These are phyloP conservation scores for Colletotrichum chlorophyti DNA, from an alignment of 2,329 filamentous ascomycete species.

Conservation along the genomic window DNA sequence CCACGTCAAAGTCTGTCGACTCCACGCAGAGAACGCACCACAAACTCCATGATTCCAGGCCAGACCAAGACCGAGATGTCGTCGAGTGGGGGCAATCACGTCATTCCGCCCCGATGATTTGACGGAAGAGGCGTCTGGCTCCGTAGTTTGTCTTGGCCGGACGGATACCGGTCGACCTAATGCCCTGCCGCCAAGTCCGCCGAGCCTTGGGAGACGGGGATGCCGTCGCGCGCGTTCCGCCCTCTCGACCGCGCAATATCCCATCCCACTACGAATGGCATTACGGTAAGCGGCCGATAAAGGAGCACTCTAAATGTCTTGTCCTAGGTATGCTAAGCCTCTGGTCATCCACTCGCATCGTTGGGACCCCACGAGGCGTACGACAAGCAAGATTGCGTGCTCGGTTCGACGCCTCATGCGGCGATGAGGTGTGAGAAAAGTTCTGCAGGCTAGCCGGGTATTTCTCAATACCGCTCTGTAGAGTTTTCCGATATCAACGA, in stretches of 20 bases:
- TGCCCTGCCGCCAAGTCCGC: slow-evolving; percentile 19
- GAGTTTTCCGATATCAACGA: slow-evolving; percentile 1
- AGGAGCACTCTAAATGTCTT: slow-evolving; percentile 23
- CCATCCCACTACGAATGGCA: no score
- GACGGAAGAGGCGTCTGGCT: background rate
- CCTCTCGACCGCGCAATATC: background rate
- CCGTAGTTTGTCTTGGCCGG: slow-evolving; percentile 18
- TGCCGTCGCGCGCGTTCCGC: background rate
- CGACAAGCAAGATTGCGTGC: slow-evolving; percentile 27
- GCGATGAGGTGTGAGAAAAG: slow-evolving; percentile 7
- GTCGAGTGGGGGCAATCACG: background rate
- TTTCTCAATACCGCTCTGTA: background rate
- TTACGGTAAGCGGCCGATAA: background rate
- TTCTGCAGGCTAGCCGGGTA: slow-evolving; percentile 2
- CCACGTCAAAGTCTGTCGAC: slow-evolving; percentile 7
- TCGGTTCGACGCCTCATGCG: background rate
- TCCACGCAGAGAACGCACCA: background rate
- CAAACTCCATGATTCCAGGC: background rate
- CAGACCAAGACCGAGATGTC: background rate
- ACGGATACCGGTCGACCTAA: slow-evolving; percentile 7
- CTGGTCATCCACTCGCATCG: background rate
- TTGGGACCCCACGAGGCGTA: slow-evolving; percentile 6
- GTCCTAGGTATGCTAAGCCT: slow-evolving; percentile 28
- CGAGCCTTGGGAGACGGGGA: slow-evolving; percentile 20
- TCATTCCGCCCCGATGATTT: slow-evolving; percentile 20